These are phyloP conservation scores for Kwoniella europaea DNA, from an alignment of 768 basidiomycete genomes.

Conservation along the genomic window DNA sequence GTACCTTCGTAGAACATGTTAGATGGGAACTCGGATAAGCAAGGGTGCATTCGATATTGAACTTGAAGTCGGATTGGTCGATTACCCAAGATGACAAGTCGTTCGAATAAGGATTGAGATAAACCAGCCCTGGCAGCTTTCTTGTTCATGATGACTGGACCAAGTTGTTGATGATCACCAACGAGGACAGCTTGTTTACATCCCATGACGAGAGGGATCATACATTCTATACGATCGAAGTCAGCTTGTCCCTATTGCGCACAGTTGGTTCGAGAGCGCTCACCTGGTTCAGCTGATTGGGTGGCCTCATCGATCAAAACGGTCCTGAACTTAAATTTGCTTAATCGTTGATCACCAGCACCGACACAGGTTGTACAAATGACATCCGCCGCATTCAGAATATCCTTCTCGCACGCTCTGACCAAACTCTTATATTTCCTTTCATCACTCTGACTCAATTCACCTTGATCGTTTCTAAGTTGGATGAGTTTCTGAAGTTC, in stretches of 20 bases:
- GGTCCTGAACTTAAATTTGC: slow-evolving; percentile 97
- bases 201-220: slow-evolving; percentile 97
- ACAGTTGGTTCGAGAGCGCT: slow-evolving; percentile 23
- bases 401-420: slow-evolving; percentile 96
- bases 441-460: slow-evolving; percentile 94
- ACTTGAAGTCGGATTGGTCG: slow-evolving; percentile 97
- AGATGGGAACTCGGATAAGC: slow-evolving; percentile 96
- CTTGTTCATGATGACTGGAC: slow-evolving; percentile 99
- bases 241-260: slow-evolving; percentile 18
- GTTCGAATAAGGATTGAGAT: slow-evolving; percentile 96
- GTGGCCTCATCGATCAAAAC: slow-evolving; percentile 99
- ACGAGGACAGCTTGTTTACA: slow-evolving; percentile 99
- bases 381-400: slow-evolving; percentile 89
- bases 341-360: slow-evolving; percentile 91
- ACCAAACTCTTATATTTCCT: slow-evolving; percentile 96
- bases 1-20: slow-evolving; percentile 99
- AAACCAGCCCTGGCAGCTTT: slow-evolving; percentile 98
- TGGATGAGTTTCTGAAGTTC: slow-evolving; percentile 98
- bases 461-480: slow-evolving; percentile 96
- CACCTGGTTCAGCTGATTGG: slow-evolving; percentile 95
- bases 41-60: slow-evolving; percentile 99
- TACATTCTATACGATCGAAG: slow-evolving; percentile 72
- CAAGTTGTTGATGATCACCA: slow-evolving; percentile 94
- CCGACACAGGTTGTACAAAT: slow-evolving; percentile 99
- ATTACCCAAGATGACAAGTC: slow-evolving; percentile 91